Evolutionary conservation across 148 eudicot genomes (phyloP), one percentile per base, ranked within the genome.

Genomic region (Cornus florida): DNA sequence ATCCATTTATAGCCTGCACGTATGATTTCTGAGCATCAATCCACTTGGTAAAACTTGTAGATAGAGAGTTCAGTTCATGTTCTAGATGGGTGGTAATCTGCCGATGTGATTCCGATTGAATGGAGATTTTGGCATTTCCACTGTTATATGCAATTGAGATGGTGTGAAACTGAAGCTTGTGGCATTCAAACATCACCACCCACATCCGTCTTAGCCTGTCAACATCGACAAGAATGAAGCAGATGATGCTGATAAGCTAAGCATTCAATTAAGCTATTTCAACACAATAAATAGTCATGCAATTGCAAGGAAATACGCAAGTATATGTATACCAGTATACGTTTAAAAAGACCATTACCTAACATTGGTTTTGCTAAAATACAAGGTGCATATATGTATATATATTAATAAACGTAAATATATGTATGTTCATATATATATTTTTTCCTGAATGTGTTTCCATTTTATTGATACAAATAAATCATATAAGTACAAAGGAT

Each of bases 151-250:
- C 82, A 33, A 85, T 67, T 12, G 93, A 80, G 74, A 93, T 84
- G 73, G 88, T 83, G 77, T 88, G 90, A 38, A 90, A 79, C 83
- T 95, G 98, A 66, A 81, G 89, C 86, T 86, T 86, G 82, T 95
- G 98, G 86, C 94, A 93, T 64, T 92, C 97, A 69, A 75, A 81
- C 98, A 95, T 95, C 84, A 80, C 86, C 69, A 86, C 93, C 98
- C 98, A 95, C 98, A 95, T 95, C 76, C 86, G 88, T 81, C 89
- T 82, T 79, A 95, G 84, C 80, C 98, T 95, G 90, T 72, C 74
- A 83, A n/a, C 16, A 75, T 3, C 24, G 77, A 69, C 53, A 77
- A 39, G 67, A 62, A 19, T n/a, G 59, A 53, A 11, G 59, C 17
- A 11, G 59, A 53, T 53, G 59, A 53, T 11, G 59, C 4, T 53